Evolutionary conservation across 164 flowering plant species (phyloP).

Genomic region (Paratinospora sagittata): DNA sequence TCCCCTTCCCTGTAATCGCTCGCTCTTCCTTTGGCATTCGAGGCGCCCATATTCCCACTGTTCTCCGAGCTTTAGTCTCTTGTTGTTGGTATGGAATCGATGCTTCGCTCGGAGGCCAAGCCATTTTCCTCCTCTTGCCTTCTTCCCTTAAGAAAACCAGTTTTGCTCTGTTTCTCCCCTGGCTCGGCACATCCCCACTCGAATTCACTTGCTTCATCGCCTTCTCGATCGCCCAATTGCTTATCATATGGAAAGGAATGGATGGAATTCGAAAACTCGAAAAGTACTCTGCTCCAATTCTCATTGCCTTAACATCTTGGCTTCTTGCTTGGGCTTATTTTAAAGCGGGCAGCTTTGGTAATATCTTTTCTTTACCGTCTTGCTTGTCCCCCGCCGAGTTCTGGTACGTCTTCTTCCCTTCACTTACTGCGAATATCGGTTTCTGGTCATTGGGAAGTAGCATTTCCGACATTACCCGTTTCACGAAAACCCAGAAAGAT

Average conservation of each 20-base stretch:
- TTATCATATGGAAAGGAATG: conserved; percentile 61
- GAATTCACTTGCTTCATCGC: conserved; percentile 71
- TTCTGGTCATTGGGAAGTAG: conserved; percentile 86
- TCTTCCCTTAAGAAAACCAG: too few relatives aligned
- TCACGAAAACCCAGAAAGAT: conserved; percentile 63
- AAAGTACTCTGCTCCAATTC: too few relatives aligned
- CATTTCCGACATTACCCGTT: conserved; percentile 85
- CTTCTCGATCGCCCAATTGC: conserved; percentile 74
- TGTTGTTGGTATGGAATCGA: too few relatives aligned
- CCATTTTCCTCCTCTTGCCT: too few relatives aligned
- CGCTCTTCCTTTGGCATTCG: conserved; percentile 73
- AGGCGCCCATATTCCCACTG: conserved; percentile 76
- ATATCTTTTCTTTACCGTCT: conserved; percentile 62
- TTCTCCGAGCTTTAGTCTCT: conserved; percentile 67
- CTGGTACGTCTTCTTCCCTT: conserved; percentile 82
- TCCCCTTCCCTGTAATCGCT: conserved; percentile 79
- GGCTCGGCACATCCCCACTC: too few relatives aligned
- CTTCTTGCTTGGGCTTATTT: too few relatives aligned
- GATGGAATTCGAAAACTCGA: too few relatives aligned
- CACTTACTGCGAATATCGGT: conserved; percentile 86
- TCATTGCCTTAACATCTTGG: too few relatives aligned
- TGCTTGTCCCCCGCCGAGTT: conserved; percentile 46
- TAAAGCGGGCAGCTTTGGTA: conserved; percentile 73
- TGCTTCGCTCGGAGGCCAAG: too few relatives aligned
- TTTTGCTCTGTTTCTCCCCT: too few relatives aligned